Evolutionary conservation across 2,329 filamentous ascomycete genomes (phyloP).

Genomic region (Myriangium duriaei): DNA sequence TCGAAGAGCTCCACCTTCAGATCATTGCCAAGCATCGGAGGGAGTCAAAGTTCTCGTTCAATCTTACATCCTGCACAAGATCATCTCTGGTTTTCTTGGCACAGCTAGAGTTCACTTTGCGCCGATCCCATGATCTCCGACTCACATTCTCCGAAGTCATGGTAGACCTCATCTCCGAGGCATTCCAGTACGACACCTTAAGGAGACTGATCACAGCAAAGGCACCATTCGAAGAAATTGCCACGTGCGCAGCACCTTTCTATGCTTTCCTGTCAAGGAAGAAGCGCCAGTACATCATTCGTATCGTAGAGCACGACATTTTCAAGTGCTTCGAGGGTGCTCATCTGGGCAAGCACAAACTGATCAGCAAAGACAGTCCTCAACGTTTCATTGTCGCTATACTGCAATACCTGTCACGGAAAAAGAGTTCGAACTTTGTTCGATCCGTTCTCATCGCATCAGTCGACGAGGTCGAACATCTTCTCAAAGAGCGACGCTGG

Average conservation of each 20-base stretch:
- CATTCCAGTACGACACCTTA: slow-evolving; percentile 28
- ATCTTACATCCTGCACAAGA: slow-evolving; percentile 25
- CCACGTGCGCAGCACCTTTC: neutral
- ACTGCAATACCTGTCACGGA: neutral
- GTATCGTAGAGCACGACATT: neutral
- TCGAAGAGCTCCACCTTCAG: slow-evolving; percentile 38
- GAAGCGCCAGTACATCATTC: neutral
- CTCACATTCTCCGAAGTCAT: slow-evolving; percentile 30
- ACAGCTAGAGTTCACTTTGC: slow-evolving; percentile 32
- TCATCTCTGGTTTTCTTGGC: slow-evolving; percentile 33
- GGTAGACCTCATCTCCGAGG: slow-evolving; percentile 31
- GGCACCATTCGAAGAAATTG: slow-evolving; percentile 4
- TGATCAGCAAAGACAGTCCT: neutral
- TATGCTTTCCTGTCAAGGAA: neutral
- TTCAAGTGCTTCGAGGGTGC: neutral
- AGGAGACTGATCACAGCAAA: slow-evolving; percentile 14
- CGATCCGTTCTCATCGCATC: neutral
- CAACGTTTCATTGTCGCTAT: neutral
- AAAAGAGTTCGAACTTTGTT: neutral
- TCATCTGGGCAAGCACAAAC: neutral
- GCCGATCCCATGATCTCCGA: slow-evolving; percentile 22
- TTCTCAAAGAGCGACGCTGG: neutral
- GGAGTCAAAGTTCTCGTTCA: slow-evolving; percentile 23
- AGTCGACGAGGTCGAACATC: neutral
- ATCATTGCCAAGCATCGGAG: slow-evolving; percentile 34